Percentiles rank a stretch among this genome's conserved stretches.
Evolutionary conservation across 2,329 filamentous ascomycete genomes (phyloP).

Genomic region (Huntiella savannae): DNA sequence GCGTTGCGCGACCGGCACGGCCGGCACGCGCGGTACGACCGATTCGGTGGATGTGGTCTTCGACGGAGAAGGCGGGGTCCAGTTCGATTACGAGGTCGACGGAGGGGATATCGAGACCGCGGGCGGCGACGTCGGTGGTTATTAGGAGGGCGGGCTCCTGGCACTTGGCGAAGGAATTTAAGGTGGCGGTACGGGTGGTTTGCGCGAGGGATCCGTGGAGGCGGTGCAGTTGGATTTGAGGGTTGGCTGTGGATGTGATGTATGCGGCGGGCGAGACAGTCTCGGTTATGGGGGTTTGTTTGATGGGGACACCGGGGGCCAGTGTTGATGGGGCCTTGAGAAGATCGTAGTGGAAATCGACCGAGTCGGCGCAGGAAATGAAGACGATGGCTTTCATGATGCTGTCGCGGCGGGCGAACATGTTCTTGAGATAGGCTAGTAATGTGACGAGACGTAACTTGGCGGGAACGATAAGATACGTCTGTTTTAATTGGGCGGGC

Average conservation of each 20-base stretch:
- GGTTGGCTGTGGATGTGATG: constrained; percentile 57
- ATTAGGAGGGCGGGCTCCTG: constrained; percentile 64
- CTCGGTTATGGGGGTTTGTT: constrained; percentile 23
- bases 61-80: constrained; percentile 80
- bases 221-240: constrained; percentile 55
- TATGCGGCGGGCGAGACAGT: constrained; percentile 53
- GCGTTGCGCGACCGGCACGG: constrained; percentile 63
- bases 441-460: constrained; percentile 84
- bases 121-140: constrained; percentile 88
- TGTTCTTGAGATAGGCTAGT: constrained; percentile 63
- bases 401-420: constrained; percentile 72
- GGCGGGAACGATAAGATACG: constrained; percentile 68
- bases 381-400: constrained; percentile 97
- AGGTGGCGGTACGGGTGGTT: constrained; percentile 66
- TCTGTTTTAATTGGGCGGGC: constrained; percentile 83
- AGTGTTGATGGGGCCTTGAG: constrained; percentile 23
- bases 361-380: constrained; percentile 88
- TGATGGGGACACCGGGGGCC: constrained; percentile 15
- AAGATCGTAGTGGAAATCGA: constrained; percentile 88
- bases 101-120: constrained; percentile 85
- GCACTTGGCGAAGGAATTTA: constrained; percentile 58
- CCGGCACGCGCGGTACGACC: constrained; percentile 89
- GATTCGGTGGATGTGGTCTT: constrained; percentile 87
- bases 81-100: constrained; percentile 93
- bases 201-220: constrained; percentile 88